These are phyloP conservation scores for Fraxinus angustifolia DNA, from an alignment of 305 asterid species.

Conservation along the genomic window DNA sequence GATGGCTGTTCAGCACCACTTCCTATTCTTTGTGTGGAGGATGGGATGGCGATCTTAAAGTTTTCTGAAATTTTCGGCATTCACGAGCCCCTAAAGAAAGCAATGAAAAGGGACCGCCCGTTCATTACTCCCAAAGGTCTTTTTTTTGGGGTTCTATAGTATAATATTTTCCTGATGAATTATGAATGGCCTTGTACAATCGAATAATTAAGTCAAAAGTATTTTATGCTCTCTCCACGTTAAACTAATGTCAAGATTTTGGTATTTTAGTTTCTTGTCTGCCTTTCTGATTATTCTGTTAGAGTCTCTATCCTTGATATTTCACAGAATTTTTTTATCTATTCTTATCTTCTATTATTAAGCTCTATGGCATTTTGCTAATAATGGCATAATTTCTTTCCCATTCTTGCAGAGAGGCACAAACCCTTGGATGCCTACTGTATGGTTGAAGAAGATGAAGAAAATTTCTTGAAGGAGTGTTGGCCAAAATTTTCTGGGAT, in stretches of 20 bases:
- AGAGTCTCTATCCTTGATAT: constrained; percentile 13
- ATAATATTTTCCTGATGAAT: constrained; percentile 13
- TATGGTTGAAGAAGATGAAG: constrained; percentile 92
- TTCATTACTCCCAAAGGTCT: constrained; percentile 69
- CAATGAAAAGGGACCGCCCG: constrained; percentile 63
- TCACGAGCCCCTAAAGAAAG: constrained; percentile 58
- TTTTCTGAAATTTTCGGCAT: constrained; percentile 96
- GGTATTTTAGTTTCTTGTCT: constrained; percentile 2
- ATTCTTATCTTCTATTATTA: constrained; percentile 15
- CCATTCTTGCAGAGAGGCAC: constrained; percentile 56
- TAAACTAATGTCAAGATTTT: constrained; percentile 1
- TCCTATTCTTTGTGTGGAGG: constrained; percentile 87
- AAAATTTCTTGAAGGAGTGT: constrained; percentile 62
- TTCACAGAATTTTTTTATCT: constrained; percentile 16
- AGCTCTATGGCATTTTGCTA: constrained; percentile 22
- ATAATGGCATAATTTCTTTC: constrained; percentile 15
- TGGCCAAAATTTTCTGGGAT: constrained; percentile 58
- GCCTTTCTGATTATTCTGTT: constrained; percentile 4
- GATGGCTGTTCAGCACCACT: constrained; percentile 61
- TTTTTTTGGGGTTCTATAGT: constrained; percentile 15
- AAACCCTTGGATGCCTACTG: constrained; percentile 56
- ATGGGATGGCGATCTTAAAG: constrained; percentile 72
- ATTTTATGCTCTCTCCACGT: constrained; percentile 6
- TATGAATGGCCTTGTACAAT: constrained; percentile 14
- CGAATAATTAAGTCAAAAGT: constrained; percentile 8